Conservation (phyloP, 1,139 yeast genomes). For the Suhomyces taliae region DNA sequence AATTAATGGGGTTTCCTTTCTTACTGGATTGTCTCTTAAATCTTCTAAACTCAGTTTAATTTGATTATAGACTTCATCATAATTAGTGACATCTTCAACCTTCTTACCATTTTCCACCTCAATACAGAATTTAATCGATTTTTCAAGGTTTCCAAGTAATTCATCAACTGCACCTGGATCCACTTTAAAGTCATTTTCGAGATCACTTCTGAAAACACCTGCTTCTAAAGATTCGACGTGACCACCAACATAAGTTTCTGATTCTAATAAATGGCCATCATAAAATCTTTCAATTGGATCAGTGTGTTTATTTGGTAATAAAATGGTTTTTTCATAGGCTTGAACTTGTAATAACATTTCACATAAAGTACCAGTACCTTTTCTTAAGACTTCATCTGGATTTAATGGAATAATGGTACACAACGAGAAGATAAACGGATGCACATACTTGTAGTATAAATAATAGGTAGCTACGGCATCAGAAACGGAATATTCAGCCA, state of each 20-base stretch:
- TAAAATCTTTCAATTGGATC: constrained; percentile 93
- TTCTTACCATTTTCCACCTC: constrained; percentile 77
- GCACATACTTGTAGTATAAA: constrained; percentile 93
- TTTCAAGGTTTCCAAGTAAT: constrained; percentile 66
- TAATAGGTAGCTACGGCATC: constrained; percentile 99
- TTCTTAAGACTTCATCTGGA: constrained; percentile 93
- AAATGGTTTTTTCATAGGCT: constrained; percentile 74
- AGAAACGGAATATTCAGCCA: constrained; percentile 96
- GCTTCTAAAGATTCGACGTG: constrained; percentile 98
- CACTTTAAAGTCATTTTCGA: constrained; percentile 69
- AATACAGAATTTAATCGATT: constrained; percentile 78
- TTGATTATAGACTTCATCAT: constrained; percentile 65
- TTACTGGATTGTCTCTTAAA: constrained; percentile 58
- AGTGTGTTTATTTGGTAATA: constrained; percentile 88
- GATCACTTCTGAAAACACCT: constrained; percentile 93
- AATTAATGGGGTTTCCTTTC: constrained; percentile 80
- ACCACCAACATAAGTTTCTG: constrained; percentile 98
- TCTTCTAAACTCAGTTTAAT: constrained; percentile 57
- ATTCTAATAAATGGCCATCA: constrained; percentile 89
- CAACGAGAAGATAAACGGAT: constrained; percentile 93
- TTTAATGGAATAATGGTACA: constrained; percentile 94
- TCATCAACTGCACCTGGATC: constrained; percentile 86
- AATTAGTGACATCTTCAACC: constrained; percentile 75
- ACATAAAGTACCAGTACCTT: constrained; percentile 98
- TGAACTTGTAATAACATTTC: constrained; percentile 98